Base-by-base conservation (phyloP, 441 rosid genomes). In the Geranium incanum region DNA sequence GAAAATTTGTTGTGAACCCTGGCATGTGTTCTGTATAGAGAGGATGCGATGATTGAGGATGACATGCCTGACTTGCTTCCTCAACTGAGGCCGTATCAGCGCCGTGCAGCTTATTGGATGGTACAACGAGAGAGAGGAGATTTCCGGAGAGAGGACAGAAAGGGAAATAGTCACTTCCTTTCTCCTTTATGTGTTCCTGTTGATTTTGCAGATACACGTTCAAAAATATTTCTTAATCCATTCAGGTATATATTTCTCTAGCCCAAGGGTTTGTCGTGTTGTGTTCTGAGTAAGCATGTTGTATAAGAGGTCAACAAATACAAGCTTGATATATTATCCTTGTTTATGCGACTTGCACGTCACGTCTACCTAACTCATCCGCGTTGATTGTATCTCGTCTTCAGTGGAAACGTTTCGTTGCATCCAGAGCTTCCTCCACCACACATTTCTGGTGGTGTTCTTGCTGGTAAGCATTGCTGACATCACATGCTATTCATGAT, bases 101-200 rank as follows among this genome's bases (percentile, higher is more conserved):
- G 89, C 6, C 96, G 99, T 67, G 99, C 99, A 43, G 97, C 88
- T 71, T 80, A 84, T 76, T 95, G 99, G 99, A 95, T 95, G 99
- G 86, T 90, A 72, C 88, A 87, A 72, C 82, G 84, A 80, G 99
- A 90, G 89, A 90, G 83, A 80, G 88, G 92, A 68, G 83, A 75
- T 75, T 80, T 79, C 65, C 76, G 78, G 74, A 78, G 63, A 69
- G 75, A 68, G 70, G 79, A 43, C 68, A 78, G 74, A 60, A 79
- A 67, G 74, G 84, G 84, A 79, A 79, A 76, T 76, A 80, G 65
- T 78, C 85, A 79, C 69, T 80, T 80, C 72, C 79, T 79, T 80
- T 92, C 89, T 78, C 97, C 99, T 73, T 74, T 89, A 62, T 86
- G 91, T 48, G 57, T 90, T 75, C 77, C 90, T 21, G 80, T 92